Conservation (phyloP, 1,139 yeast species). For the Candida mesenterica region DNA sequence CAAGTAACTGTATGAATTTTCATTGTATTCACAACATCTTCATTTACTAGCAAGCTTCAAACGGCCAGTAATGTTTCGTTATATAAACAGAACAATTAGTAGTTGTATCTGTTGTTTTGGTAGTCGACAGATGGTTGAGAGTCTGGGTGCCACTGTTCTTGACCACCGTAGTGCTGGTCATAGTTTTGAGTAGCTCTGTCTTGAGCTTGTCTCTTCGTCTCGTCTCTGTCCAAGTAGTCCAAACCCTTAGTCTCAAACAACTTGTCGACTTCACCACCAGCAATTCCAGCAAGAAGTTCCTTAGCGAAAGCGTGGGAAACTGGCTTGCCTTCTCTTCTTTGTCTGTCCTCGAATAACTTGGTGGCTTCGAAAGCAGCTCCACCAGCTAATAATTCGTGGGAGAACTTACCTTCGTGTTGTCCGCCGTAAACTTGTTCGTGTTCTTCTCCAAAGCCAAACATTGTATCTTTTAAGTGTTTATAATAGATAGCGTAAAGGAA, state of each 20-base stretch:
- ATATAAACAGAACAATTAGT: no score
- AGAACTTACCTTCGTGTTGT: conserved; percentile 30
- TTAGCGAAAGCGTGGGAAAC: conserved; percentile 32
- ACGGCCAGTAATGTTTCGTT: no score
- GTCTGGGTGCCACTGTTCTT: conserved; percentile 30
- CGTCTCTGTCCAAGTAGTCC: conserved; percentile 30
- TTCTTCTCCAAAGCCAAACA: conserved; percentile 20
- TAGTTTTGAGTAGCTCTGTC: conserved; percentile 21
- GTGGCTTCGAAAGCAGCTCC: conserved; percentile 36
- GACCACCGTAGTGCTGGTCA: conserved; percentile 30
- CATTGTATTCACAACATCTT: no score
- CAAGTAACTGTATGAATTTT: no score
- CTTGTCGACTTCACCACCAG: conserved; percentile 35
- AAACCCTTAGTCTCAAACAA: conserved; percentile 35
- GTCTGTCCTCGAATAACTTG: conserved; percentile 32
- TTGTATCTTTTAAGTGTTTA: conserved; percentile 4
- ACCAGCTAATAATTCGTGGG: conserved; percentile 34
- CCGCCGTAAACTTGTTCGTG: conserved; percentile 29
- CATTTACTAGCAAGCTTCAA: no score
- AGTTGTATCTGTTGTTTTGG: conserved; percentile 20
- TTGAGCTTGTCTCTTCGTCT: conserved; percentile 26
- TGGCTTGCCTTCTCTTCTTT: conserved; percentile 34
- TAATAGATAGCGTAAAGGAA: not conserved
- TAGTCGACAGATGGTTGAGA: conserved; percentile 28
- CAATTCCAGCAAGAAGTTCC: conserved; percentile 30